Conservation (phyloP, 371 early-diverging fungal genomes). For the Mortierella sp. region DNA sequence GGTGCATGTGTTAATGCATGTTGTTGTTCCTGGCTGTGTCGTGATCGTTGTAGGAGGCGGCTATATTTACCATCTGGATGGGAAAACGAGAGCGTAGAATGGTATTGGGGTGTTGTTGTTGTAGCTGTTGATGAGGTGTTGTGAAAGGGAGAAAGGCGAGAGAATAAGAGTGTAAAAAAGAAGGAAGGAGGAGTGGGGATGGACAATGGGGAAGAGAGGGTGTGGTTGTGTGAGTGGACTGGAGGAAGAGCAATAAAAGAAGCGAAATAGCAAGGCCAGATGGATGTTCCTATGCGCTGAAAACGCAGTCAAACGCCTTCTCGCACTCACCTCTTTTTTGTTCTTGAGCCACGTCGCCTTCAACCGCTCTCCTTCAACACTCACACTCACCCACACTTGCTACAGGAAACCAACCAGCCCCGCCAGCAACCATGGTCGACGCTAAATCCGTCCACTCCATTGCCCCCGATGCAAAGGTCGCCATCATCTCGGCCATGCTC, state of each 20-base stretch:
- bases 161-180: neutral
- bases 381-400: neutral
- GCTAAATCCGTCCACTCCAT: constrained; percentile 53
- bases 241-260: neutral
- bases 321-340: neutral
- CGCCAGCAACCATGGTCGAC: constrained; percentile 32
- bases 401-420: neutral
- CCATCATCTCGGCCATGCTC: constrained; percentile 70
- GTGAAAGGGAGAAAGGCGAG: neutral
- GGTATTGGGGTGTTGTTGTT: neutral
- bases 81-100: neutral
- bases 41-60: neutral
- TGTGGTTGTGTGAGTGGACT: neutral
- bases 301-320: neutral
- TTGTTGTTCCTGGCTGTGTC: neutral
- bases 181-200: neutral
- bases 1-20: neutral
- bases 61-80: constrained; percentile 14
- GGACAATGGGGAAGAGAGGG: neutral
- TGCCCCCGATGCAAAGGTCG: constrained; percentile 52
- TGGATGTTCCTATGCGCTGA: no score
- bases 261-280: neutral
- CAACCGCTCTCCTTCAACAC: neutral
- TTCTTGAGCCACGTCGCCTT: neutral
- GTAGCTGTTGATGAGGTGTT: neutral